Evolutionary conservation across 371 early-diverging fungal genomes (phyloP).

Genomic region (Lichtheimia corymbifera): DNA sequence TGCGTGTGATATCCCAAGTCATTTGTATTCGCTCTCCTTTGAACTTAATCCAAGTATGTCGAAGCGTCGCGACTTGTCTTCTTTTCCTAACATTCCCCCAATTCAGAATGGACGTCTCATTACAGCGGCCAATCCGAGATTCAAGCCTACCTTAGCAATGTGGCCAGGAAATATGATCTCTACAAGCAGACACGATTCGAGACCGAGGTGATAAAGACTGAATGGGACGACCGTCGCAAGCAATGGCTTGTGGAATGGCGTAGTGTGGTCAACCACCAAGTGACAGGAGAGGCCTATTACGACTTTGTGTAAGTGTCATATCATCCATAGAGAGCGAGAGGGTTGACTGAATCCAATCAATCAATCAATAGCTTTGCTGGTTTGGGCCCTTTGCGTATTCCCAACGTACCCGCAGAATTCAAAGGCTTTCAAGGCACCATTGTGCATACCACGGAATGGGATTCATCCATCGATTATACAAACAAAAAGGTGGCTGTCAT

Average conservation of each 20-base stretch:
- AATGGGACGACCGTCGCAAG: constrained; percentile 46
- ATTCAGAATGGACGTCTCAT: constrained; percentile 49
- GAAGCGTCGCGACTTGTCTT: neutral
- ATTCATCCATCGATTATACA: constrained; percentile 43
- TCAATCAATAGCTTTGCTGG: constrained; percentile 36
- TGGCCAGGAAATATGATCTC: constrained; percentile 52
- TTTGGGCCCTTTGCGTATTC: constrained; percentile 47
- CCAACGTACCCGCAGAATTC: constrained; percentile 51
- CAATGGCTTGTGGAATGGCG: constrained; percentile 49
- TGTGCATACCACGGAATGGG: constrained; percentile 56
- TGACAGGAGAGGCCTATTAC: constrained; percentile 18
- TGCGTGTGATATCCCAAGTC: constrained; percentile 58
- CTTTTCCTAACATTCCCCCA: constrained; percentile 9
- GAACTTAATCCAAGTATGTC: constrained; percentile 44
- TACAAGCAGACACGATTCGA: constrained; percentile 46
- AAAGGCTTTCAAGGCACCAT: constrained; percentile 44
- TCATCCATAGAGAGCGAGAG: no score
- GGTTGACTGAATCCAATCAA: no score
- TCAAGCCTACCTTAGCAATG: constrained; percentile 45
- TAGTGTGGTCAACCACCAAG: constrained; percentile 4
- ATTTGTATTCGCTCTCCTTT: constrained; percentile 55
- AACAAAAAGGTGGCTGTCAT: constrained; percentile 53
- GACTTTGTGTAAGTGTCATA: constrained; percentile 38
- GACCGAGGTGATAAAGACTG: constrained; percentile 39
- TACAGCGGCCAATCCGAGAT: constrained; percentile 54